Conservation (phyloP, 2,329 filamentous ascomycete genomes). For the Plectosphaerella cucumerina region DNA sequence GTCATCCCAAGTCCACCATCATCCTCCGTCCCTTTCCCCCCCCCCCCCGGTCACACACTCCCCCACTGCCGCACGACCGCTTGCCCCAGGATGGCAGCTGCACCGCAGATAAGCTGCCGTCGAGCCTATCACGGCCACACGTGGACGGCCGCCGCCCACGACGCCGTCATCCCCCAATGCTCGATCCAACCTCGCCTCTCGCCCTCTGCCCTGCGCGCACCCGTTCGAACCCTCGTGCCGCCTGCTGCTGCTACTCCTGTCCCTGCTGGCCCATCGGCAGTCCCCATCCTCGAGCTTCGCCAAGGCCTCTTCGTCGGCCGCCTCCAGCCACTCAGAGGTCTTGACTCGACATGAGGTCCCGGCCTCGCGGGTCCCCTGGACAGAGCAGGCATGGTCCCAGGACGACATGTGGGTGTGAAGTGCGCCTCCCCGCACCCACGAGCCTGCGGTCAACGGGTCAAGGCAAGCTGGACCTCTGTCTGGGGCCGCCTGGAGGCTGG, state of each 20-base stretch:
- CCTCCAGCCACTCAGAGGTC: constrained; percentile 1
- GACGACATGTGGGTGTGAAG: too few species aligned
- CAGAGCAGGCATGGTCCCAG: background rate
- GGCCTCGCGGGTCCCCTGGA: background rate
- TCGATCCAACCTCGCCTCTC: too few species aligned
- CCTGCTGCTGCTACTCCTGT: too few species aligned
- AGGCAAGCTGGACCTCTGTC: too few species aligned
- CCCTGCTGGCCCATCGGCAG: too few species aligned
- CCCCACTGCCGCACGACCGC: background rate
- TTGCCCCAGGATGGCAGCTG: constrained; percentile 2
- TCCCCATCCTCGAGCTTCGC: background rate
- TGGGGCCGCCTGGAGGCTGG: too few species aligned
- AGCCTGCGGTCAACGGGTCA: too few species aligned
- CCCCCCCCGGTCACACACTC: background rate
- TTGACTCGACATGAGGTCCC: background rate
- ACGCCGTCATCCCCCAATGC: too few species aligned
- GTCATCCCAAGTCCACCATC: background rate
- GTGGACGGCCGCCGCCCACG: background rate
- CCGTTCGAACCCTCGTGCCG: too few species aligned
- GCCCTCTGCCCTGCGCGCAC: too few species aligned
- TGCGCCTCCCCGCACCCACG: too few species aligned
- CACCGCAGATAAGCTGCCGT: constrained; percentile 2
- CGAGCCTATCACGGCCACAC: constrained; percentile 2
- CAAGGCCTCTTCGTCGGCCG: background rate
- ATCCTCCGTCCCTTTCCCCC: too few species aligned